Percentiles rank a stretch among this genome's conserved stretches.
Evolutionary conservation across 2,329 filamentous ascomycete genomes (phyloP).

Genomic region (Fusarium foetens): DNA sequence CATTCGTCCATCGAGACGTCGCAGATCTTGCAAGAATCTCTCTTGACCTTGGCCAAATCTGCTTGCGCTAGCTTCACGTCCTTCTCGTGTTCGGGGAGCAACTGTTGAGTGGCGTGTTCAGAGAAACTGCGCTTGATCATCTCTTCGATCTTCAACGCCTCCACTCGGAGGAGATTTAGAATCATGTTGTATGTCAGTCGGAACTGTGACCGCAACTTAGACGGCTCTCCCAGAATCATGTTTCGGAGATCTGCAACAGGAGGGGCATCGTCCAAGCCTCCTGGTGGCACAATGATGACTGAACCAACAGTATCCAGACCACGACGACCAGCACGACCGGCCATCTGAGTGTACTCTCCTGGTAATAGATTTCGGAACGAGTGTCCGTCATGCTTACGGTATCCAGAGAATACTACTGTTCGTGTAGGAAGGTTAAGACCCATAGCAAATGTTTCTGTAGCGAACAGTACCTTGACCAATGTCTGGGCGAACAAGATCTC

Average conservation of each 20-base stretch:
- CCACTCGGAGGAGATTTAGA: constrained; percentile 90
- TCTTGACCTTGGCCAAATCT: constrained; percentile 88
- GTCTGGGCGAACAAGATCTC: constrained; percentile 96
- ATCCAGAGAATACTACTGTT: constrained; percentile 97
- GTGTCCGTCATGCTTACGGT: constrained; percentile 94
- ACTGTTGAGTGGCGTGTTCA: constrained; percentile 94
- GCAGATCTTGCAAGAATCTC: constrained; percentile 84
- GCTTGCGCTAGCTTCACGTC: constrained; percentile 92
- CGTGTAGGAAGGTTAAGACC: constrained; percentile 94
- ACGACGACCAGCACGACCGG: constrained; percentile 90
- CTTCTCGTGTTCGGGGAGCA: constrained; percentile 95
- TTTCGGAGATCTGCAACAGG: constrained; percentile 83
- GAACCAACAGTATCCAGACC: constrained; percentile 92
- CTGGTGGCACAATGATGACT: constrained; percentile 91
- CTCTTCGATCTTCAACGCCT: constrained; percentile 97
- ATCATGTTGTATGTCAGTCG: constrained; percentile 99
- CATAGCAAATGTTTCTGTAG: constrained; percentile 99
- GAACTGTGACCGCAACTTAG: constrained; percentile 95
- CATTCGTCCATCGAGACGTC: constrained; percentile 82
- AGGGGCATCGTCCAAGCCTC: constrained; percentile 83
- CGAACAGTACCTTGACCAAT: constrained; percentile 95
- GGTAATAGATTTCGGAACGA: constrained; percentile 90
- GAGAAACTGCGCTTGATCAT: constrained; percentile 99
- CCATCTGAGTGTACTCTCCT: constrained; percentile 99
- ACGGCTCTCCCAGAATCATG: constrained; percentile 96